Evolutionary conservation across 2,329 filamentous ascomycete genomes (phyloP).

Genomic region (Venturia nashicola): DNA sequence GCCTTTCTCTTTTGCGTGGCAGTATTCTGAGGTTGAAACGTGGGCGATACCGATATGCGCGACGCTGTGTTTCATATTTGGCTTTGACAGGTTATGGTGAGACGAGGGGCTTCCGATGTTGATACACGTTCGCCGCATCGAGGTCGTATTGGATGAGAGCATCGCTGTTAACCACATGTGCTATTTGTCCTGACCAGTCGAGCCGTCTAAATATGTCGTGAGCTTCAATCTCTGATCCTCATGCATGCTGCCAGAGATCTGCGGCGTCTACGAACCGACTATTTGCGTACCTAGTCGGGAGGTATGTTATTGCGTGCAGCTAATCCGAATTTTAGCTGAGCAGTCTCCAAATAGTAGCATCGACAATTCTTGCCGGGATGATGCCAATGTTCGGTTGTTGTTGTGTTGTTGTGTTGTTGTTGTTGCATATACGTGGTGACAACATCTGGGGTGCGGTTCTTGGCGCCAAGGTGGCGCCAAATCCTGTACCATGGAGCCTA

Average conservation of each 20-base stretch:
- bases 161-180: neutral
- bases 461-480: neutral
- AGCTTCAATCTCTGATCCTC: neutral
- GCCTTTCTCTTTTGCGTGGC: neutral
- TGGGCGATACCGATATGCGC: neutral
- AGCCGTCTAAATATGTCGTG: neutral
- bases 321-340: neutral
- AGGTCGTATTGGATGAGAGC: neutral
- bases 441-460: neutral
- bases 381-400: neutral
- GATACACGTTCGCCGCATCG: neutral
- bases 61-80: neutral
- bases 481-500: neutral
- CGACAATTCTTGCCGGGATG: neutral
- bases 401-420: neutral
- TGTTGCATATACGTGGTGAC: neutral
- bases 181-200: neutral
- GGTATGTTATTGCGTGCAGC: neutral
- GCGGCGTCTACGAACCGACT: neutral
- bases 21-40: neutral
- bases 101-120: neutral
- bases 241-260: neutral
- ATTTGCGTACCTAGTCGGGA: neutral
- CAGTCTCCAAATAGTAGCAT: neutral
- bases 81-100: constrained; percentile 1